These are phyloP conservation scores for Sugiyamaella xylanicola DNA, from an alignment of 1,139 yeast genomes.

Conservation along the genomic window DNA sequence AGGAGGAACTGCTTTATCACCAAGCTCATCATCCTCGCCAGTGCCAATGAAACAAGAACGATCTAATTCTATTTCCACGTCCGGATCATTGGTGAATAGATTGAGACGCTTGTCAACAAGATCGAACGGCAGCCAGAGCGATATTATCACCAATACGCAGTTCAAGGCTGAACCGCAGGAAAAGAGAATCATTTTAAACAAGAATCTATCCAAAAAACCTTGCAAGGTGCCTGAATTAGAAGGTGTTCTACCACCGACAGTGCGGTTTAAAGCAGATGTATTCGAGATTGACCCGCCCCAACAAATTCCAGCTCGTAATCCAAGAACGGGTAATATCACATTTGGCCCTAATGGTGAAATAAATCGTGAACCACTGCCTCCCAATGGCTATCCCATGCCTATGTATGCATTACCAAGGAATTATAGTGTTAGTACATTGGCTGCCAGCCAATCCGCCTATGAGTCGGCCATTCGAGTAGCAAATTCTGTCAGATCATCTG, in stretches of 20 bases:
- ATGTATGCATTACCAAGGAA: conserved; percentile 34
- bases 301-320: conserved; percentile 87
- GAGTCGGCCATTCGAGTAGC: conserved; percentile 41
- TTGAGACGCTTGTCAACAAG: conserved; percentile 30
- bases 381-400: conserved; percentile 46
- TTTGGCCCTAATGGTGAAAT: conserved; percentile 46
- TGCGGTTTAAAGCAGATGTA: conserved; percentile 72
- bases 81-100: conserved; percentile 30
- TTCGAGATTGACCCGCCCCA: conserved; percentile 86
- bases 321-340: conserved; percentile 75
- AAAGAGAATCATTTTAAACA: conserved; percentile 49
- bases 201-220: conserved; percentile 47
- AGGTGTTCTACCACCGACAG: conserved; percentile 43
- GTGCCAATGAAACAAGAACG: conserved; percentile 8
- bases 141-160: conserved; percentile 3
- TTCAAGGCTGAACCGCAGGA: conserved; percentile 4
- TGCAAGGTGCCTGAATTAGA: conserved; percentile 49
- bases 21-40: conserved; percentile 12
- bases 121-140: conserved; percentile 12
- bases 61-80: conserved; percentile 10
- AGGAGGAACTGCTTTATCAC: conserved; percentile 17
- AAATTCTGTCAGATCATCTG: conserved; percentile 30
- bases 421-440: conserved; percentile 33
- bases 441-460: conserved; percentile 39
- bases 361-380: conserved; percentile 28